Base-by-base conservation (phyloP, 179 eudicot genomes). In the Nepenthes alata region DNA sequence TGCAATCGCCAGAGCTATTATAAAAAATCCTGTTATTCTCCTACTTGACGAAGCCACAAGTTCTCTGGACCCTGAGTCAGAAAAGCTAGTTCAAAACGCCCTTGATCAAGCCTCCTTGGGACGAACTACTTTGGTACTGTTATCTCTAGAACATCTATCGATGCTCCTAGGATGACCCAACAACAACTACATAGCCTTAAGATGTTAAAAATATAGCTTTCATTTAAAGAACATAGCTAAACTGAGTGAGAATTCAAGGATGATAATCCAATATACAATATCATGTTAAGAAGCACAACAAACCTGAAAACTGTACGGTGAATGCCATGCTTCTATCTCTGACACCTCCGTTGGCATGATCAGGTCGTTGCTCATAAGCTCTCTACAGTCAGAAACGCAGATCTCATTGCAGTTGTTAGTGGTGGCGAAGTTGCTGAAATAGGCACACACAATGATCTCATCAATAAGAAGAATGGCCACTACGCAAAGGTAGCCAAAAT, bases 281-380 rank as follows among this genome's bases (percentile, higher is more conserved):
- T 25, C 25, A 25, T 25, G 25, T 25, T 25, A 25, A 25, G 25
- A 25, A 25, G 25, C 25, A 25, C 25, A 25, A 25, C 25, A 25
- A 25, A 25, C 25, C 25, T 25, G 25, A 25, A 25, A 25, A 25
- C 25, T 25, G 25, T 25, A 25, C 25, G 25, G 25, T 25, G 25
- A 25, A 25, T 25, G 25, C 25, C 25, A 25, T 0, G 25, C 25
- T 25, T 25, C 25, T 25, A 25, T 25, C 25, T 25, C 25, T 25
- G 25, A 25, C 25, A 25, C 25, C 2, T 13, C 53, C 11, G 9
- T 50, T 50, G 53, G 45, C 2, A 37, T 57, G 51, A 15, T 4
- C 61, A 77, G 81, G 78, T 78, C 45, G 78, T 78, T 25, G 76
- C 81, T 39, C 81, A 78, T 72, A 78, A 78, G 76, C 81, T 78